These are phyloP conservation scores for Glutinoglossum americanum DNA, from an alignment of 495 filamentous ascomycete genomes.

Conservation along the genomic window DNA sequence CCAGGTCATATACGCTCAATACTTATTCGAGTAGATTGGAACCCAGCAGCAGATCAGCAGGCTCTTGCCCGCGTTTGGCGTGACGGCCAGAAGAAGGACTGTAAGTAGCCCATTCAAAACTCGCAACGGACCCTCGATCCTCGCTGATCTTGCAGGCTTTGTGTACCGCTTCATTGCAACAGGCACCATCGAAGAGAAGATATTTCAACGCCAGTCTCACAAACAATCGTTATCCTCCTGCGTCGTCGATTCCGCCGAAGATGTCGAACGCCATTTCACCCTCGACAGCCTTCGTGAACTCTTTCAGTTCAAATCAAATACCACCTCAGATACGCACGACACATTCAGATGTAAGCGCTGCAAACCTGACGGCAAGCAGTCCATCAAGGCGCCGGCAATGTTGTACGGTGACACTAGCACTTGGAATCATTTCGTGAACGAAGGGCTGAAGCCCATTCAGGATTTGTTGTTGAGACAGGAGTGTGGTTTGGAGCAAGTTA, in stretches of 20 bases:
- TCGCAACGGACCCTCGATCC: neutral
- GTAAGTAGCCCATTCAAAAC: slow-evolving; percentile 14
- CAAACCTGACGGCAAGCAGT: slow-evolving; percentile 64
- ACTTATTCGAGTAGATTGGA: slow-evolving; percentile 46
- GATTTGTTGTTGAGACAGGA: slow-evolving; percentile 85
- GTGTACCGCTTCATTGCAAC: slow-evolving; percentile 98
- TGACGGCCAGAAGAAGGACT: slow-evolving; percentile 97
- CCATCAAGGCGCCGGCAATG: slow-evolving; percentile 77
- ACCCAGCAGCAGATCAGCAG: slow-evolving; percentile 95
- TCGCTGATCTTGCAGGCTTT: slow-evolving; percentile 25
- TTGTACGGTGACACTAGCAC: slow-evolving; percentile 95
- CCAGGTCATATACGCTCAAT: neutral
- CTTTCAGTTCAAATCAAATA: slow-evolving; percentile 74
- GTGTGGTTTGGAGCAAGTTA: slow-evolving; percentile 54
- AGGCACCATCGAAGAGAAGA: slow-evolving; percentile 97
- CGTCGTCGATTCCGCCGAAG: slow-evolving; percentile 92
- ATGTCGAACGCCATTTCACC: slow-evolving; percentile 91
- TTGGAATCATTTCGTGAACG: slow-evolving; percentile 93
- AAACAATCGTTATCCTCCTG: slow-evolving; percentile 93
- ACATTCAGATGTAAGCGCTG: slow-evolving; percentile 98
- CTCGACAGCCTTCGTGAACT: slow-evolving; percentile 74
- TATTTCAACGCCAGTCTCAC: slow-evolving; percentile 95
- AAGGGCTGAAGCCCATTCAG: slow-evolving; percentile 59
- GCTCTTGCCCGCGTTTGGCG: slow-evolving; percentile 94
- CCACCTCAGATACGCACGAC: slow-evolving; percentile 84